Evolutionary conservation across 768 basidiomycete genomes (phyloP).

Genomic region (Russula sp.): DNA sequence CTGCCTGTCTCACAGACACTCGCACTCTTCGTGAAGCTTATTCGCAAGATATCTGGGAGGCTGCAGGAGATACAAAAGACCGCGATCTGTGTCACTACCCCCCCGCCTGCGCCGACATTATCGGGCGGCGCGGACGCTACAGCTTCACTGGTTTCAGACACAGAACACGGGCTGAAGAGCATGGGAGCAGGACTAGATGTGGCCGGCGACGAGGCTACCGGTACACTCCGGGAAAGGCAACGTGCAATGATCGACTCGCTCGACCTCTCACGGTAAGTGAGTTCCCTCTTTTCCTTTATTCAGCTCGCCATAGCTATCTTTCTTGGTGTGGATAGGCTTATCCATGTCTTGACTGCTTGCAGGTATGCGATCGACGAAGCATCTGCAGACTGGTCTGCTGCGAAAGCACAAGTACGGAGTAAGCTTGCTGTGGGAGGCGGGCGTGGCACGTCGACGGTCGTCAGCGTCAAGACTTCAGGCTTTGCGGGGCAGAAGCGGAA

Average conservation of each 20-base stretch:
- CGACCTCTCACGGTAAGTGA: constrained; percentile 78
- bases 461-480: constrained; percentile 59
- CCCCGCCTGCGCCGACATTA: constrained; percentile 29
- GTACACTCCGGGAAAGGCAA: constrained; percentile 58
- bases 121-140: constrained; percentile 1
- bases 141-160: constrained; percentile 10
- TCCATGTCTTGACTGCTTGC: constrained; percentile 10
- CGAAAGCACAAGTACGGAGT: constrained; percentile 64
- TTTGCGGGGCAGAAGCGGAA: constrained; percentile 52
- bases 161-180: constrained; percentile 29
- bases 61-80: constrained; percentile 75
- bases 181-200: constrained; percentile 38
- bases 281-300: not conserved
- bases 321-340: constrained; percentile 14
- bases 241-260: constrained; percentile 82
- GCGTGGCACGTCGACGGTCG: constrained; percentile 55
- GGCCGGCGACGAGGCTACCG: constrained; percentile 65
- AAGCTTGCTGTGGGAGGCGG: constrained; percentile 29
- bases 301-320: not conserved
- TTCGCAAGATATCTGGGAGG: constrained; percentile 75
- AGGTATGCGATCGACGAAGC: constrained; percentile 74
- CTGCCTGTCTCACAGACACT: constrained; percentile 83
- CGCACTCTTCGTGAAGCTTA: constrained; percentile 85
- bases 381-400: constrained; percentile 65
- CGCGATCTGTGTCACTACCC: constrained; percentile 61